Conservation (phyloP, 78 protist genomes). For the Anaeramoeba ignava region DNA sequence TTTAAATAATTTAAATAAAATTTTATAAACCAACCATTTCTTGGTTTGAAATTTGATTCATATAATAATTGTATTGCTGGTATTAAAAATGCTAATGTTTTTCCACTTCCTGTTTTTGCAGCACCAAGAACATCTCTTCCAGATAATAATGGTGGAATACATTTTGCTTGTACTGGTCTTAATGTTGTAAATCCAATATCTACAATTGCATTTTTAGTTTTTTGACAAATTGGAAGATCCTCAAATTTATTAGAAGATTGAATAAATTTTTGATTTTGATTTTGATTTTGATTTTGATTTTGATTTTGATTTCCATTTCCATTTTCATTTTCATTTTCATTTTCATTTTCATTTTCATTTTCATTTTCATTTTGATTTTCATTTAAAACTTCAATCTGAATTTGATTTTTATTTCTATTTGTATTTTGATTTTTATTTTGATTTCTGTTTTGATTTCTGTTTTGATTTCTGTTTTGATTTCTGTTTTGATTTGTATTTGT, state of each 20-base stretch:
- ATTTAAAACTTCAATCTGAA: too few relatives aligned
- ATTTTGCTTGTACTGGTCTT: slow-evolving; percentile 75
- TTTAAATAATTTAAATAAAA: background rate
- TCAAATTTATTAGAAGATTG: slow-evolving; percentile 1
- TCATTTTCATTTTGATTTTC: background rate
- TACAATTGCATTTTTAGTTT: too few relatives aligned
- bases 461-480: too few relatives aligned
- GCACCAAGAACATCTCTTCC: slow-evolving; percentile 84
- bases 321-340: background rate
- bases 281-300: background rate
- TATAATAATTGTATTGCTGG: slow-evolving; percentile 79
- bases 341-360: background rate
- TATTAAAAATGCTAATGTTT: slow-evolving; percentile 89
- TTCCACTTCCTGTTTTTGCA: slow-evolving; percentile 92
- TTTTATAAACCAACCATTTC: slow-evolving; percentile 41
- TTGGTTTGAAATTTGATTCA: slow-evolving; percentile 43
- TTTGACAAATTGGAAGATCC: background rate
- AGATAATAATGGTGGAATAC: slow-evolving; percentile 69
- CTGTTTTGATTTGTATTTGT: too few relatives aligned
- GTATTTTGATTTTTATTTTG: too few relatives aligned
- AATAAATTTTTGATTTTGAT: background rate
- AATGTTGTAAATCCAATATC: slow-evolving; percentile 57
- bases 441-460: too few relatives aligned
- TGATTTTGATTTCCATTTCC: background rate
- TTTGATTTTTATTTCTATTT: too few relatives aligned